Evolutionary conservation across 2,329 filamentous ascomycete species (phyloP), one percentile per base, ranked within the genome.

Genomic region (Alternaria consortialis): DNA sequence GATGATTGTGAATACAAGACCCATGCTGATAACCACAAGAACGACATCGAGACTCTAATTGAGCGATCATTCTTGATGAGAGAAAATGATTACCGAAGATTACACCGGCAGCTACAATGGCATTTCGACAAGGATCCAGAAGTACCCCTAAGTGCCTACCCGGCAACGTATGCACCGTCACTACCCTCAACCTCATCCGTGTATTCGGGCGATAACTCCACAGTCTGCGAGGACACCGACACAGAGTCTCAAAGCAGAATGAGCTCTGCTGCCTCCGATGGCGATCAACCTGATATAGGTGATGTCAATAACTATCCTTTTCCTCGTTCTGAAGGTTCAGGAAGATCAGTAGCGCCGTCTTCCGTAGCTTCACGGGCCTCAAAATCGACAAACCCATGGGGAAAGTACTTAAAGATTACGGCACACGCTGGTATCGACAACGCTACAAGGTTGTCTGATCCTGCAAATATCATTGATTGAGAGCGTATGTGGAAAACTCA

Each of bases 311-410:
- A 3, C 12, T 47, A 39, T 13, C 53, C 29, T 29, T 25, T 31
- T 1, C 42, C 42, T 13, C 20, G n/a, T 7, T 47, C 25, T 15
- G 7, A 3, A 2, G 12, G 0, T 1, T 39, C 42, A 15, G 34
- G 53, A 23, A 36, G 32, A 15, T 25, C 52, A 20, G 13, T 36
- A 20, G 39, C 42, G 36, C 39, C 37, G 29, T 25, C 51, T 2
- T 60, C 57, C 0, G 32, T 20, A 9, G 12, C 40, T 39, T 60
- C 57, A 13, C 27, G 23, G 9, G 13, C 17, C 23, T 58, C 57
- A 12, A 60, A 43, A 39, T 56, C 57, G 5, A 51, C 52, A 0
- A 60, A 60, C 25, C 57, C 52, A 8, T 60, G 23, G 20, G 44
- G 52, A 11, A 36, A 32, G 20, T 32, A 56, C 5, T 46, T 60